Base-by-base conservation (phyloP, 225 moss, liverwort and hornwort genomes). In the Asterella californica region DNA sequence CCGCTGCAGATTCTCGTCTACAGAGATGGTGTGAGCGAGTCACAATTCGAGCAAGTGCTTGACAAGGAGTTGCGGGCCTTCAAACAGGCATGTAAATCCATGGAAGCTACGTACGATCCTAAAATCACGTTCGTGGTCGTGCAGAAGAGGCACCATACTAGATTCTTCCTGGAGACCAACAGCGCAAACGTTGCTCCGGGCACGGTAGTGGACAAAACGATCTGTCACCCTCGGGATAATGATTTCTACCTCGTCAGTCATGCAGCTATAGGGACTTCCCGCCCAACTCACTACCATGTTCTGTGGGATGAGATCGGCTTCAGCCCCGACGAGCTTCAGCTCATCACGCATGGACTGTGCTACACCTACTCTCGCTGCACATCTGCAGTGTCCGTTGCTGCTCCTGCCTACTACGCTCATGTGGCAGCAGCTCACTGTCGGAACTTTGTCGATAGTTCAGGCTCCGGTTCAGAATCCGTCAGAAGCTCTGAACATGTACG, bases 301-400 rank as follows among this genome's bases (percentile, higher is more conserved):
- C 86, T 96, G 0, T 90, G 88, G 50, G 92, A 96, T 10, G 96
- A 96, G 87, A 96, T 91, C 72, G 85, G 75, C 57, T 82, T 92
- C 47, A 72, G 76, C 8, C 86, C 96, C 15, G 94, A 96, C 80
- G 90, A 96, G 7, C 81, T 96, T 30, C 96, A 96, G 84, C 50
- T 83, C n/a, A 76, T 96, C 32, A 94, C 94, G 4, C 87, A 96
- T 81, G 83, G 88, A 59, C 83, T 96, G 21, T 96, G 96, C 80
- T 94, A 96, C 82, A 92, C 94, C 45, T 96, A 94, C 80, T 88
- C 92, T 3, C 90, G 94, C 52, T 96, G 96, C 59, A 94, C 96
- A 11, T 89, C 91, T 60, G 89, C 94, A 6, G 94, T 96, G 29
- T 92, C 94, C 27, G 89, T 96, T 72, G 92, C 87, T 76, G 92